Evolutionary conservation across 1,284 basidiomycete genomes (phyloP), one percentile per base, ranked within the genome.

Genomic region (Volvariella surrecta): DNA sequence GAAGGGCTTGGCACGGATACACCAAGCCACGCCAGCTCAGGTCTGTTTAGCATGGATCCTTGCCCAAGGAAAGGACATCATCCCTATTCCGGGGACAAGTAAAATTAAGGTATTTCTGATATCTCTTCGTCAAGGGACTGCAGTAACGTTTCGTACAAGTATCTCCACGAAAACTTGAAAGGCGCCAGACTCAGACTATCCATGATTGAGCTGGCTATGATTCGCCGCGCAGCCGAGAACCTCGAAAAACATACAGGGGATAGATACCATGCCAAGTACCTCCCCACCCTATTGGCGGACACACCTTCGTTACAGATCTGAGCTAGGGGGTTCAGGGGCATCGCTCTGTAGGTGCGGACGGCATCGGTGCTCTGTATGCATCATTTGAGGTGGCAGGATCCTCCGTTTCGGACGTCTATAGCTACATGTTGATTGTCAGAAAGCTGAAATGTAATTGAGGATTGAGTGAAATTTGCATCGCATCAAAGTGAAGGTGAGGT

Each of bases 41-140:
- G 62, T 80, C 13, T 58, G 68, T 0, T 63, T 85, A 9, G 77
- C 82, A 0, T 85, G 81, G 80, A 50, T 81, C 13, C 60, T 78
- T 16, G 69, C 68, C 11, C 74, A 74, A 58, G 73, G 71, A 8
- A 57, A 64, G 13, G 69, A 74, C 47, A 62, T 79, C 46, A 61
- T 77, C 41, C 67, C 74, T 0, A 76, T 79, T 48, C 76, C 76
- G 1, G 76, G 76, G 0, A 71, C 67, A 0, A 66, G 60, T 42
- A 67, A 60, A 32, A 53, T 67, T 48, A 65, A 68, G 58, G 67
- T 67, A 43, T n/a, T 52, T 37, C 17, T 32, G 18, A 34, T 21
- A 20, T 1, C 28, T 30, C 22, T 16, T 30, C 31, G 7, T 31
- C 18, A 40, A 16, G 44, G 28, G 8, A 41, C 3, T 15, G 11